These are phyloP conservation scores for Aphanomyces euteiches DNA, from an alignment of 352 stramenopile genomes.

Conservation along the genomic window DNA sequence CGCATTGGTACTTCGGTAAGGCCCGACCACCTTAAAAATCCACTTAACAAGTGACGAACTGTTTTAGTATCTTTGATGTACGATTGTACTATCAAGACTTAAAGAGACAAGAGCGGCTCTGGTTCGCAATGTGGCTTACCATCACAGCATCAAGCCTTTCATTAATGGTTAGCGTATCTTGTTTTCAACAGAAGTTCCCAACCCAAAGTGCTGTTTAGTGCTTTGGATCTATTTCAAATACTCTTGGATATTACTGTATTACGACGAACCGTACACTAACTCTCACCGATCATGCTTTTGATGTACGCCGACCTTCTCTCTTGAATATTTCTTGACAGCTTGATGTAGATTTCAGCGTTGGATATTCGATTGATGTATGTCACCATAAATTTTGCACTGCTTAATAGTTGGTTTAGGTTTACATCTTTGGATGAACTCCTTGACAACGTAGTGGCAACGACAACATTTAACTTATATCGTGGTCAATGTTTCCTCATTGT, in stretches of 20 bases:
- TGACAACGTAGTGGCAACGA: neutral
- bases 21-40: neutral
- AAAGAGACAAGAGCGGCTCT: neutral
- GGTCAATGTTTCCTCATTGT: slow-evolving; percentile 11
- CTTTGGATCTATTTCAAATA: neutral
- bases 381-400: neutral
- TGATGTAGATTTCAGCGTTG: slow-evolving; percentile 3
- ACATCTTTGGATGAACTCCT: neutral
- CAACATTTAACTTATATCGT: slow-evolving; percentile 11
- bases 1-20: neutral
- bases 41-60: neutral
- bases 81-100: neutral
- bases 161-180: neutral
- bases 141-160: neutral
- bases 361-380: neutral
- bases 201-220: neutral
- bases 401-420: neutral
- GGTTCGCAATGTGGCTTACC: neutral
- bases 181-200: neutral
- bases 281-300: neutral
- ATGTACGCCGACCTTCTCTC: neutral
- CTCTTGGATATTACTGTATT: slow-evolving; percentile 9
- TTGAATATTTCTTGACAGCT: neutral
- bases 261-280: neutral
- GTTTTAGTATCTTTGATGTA: neutral